Base-by-base conservation (phyloP, 352 stramenopile species). In the Globisporangium middletonii region DNA sequence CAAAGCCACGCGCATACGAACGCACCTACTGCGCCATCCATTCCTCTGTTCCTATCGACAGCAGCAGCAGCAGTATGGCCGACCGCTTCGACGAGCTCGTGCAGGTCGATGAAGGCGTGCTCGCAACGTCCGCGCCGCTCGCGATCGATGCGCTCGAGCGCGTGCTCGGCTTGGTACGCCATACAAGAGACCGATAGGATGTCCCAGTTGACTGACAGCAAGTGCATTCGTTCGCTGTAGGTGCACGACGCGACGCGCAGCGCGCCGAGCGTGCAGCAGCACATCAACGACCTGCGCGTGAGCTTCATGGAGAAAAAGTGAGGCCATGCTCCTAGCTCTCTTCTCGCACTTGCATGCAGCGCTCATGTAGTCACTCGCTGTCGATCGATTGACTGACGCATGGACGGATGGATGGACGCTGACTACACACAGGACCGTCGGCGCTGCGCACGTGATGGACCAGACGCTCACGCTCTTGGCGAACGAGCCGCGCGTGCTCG, bases 81-180 rank as follows among this genome's bases (percentile, higher is more conserved):
- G 48, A 28, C 15, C 64, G 53, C 38, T 90, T 90, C 50, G 74
- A 83, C 57, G 59, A 68, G 53, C 72, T 88, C 65, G 80, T 90
- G 60, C 72, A 77, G 67, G 50, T 88, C 50, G 78, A 86, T 55
- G 78, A 88, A 42, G 71, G 71, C 50, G 71, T 90, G 50, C 59
- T 90, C 54, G 77, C 74, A 48, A 88, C 80, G 35, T 83, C 78
- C 6, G 74, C 76, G 53, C 74, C 76, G 44, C 66, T 90, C 46
- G 64, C 81, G 28, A 68, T 65, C 1, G 59, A 64, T 1, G 58
- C 73, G 37, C 62, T 90, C 23, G 74, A 83, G 53, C 64, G 61
- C 26, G 62, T 88, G 43, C 72, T 90, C 26, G 53, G 74, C 27
- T 64, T 80, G 57, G 75, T 81, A 44, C 48, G 64, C 57, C 48